Evolutionary conservation across 176 grass and related monocot genomes (phyloP), one percentile per base, ranked within the genome.

Genomic region (Cenchrus americanus): DNA sequence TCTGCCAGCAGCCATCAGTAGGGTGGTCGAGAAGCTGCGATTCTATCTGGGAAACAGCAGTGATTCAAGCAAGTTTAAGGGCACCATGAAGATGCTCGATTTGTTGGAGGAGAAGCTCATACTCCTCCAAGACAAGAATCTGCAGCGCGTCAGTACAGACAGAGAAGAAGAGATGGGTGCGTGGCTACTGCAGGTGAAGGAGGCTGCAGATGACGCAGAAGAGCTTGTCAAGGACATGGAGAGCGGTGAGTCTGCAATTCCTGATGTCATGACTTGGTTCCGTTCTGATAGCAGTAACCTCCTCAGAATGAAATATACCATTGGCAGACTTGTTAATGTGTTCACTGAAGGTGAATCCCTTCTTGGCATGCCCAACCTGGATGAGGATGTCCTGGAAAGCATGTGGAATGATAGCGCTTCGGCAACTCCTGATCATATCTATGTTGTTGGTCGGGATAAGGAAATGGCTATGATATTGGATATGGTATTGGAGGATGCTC

Each of bases 171-270:
- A 49, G 17, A 40, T 50, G 19, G 5, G 13, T 14, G 0, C 43
- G 42, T 83, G 81, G 81, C 58, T 83, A 19, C 11, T 21, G 24
- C 58, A 24, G 27, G 26, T 83, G 46, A 41, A 83, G 58, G 43
- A 73, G 81, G 69, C 69, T 51, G 3, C 69, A 24, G 7, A 73
- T 2, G 58, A 83, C 26, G 18, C 70, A 17, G 58, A 83, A 52
- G 70, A 74, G 3, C 43, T 83, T 12, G 27, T 83, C 24, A 24
- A 83, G 26, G 81, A 75, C 27, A 75, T 83, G 81, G 70, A 83
- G 19, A 1, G 8, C 0, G 26, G 58, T 74, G 58, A 73, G 11
- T 83, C 55, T 23, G 1, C 44, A 37, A 22, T 7, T 6, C 44
- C 80, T 82, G 66, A 62, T 61, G 80, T 82, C 27, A 23, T 73